These are phyloP conservation scores for Starmerella sp. DNA, from an alignment of 805 yeast species.

Conservation along the genomic window DNA sequence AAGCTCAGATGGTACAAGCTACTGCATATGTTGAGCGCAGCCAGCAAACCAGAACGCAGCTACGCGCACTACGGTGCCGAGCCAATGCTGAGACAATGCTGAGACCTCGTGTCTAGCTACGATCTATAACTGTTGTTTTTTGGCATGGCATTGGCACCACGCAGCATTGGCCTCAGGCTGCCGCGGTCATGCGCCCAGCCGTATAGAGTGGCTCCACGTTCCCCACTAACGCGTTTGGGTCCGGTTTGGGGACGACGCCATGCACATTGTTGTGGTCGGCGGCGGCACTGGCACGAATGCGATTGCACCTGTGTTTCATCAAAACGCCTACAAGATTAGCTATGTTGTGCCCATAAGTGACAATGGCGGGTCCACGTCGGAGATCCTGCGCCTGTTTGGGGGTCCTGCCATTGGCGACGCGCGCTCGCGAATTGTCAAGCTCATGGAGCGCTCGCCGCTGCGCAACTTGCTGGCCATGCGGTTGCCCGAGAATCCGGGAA, in stretches of 20 bases:
- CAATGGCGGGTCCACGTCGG: slow-evolving; percentile 92
- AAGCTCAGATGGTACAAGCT: no score
- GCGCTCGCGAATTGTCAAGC: slow-evolving; percentile 64
- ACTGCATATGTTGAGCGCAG: no score
- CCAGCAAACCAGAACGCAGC: no score
- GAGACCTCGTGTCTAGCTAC: no score
- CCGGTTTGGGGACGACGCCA: neutral
- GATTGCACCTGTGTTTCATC: slow-evolving; percentile 47
- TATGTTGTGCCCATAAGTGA: slow-evolving; percentile 78
- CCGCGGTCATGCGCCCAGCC: neutral
- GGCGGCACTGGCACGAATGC: slow-evolving; percentile 63
- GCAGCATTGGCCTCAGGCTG: no score
- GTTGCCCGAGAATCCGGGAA: slow-evolving; percentile 36
- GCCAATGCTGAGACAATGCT: no score
- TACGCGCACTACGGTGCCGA: no score
- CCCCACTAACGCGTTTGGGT: neutral
- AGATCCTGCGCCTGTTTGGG: slow-evolving; percentile 70
- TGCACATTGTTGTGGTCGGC: slow-evolving; percentile 25
- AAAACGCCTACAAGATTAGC: slow-evolving; percentile 37
- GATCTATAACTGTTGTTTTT: no score
- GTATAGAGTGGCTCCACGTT: neutral
- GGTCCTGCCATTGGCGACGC: slow-evolving; percentile 96
- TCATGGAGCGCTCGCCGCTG: slow-evolving; percentile 45
- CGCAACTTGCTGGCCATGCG: slow-evolving; percentile 38
- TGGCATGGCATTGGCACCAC: no score